Conservation (phyloP, 768 basidiomycete genomes). For the Boletus subcaerulescens region DNA sequence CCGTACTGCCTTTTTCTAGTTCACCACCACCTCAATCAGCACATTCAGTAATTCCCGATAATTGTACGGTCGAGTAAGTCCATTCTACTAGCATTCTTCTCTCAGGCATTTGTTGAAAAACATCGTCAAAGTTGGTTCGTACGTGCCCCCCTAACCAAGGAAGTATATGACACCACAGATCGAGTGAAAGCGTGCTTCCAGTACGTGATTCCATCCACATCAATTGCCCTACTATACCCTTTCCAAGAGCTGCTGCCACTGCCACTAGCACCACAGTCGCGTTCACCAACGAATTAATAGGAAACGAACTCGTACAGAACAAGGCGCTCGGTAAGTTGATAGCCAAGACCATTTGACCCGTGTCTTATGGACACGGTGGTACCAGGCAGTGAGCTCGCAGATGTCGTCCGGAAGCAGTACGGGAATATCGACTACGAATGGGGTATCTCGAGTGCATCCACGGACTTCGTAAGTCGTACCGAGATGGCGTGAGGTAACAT, state of each 20-base stretch:
- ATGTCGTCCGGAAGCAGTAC: conserved; percentile 57
- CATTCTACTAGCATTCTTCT: not conserved
- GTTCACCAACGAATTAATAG: conserved; percentile 35
- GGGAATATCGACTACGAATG: conserved; percentile 62
- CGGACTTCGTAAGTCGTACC: conserved; percentile 66
- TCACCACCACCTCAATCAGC: not conserved
- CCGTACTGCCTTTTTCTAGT: conserved; percentile 15
- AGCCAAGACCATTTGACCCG: not conserved
- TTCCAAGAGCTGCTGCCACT: conserved; percentile 56
- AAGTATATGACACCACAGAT: conserved; percentile 53
- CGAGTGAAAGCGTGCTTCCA: conserved; percentile 72
- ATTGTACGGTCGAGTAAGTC: conserved; percentile 65
- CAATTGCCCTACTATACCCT: not conserved
- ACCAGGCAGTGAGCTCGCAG: conserved; percentile 62
- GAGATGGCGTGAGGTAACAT: not conserved
- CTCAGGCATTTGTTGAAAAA: not conserved
- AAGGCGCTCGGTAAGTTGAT: conserved; percentile 48
- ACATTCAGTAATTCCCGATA: conserved; percentile 73
- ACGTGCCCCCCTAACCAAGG: conserved; percentile 65
- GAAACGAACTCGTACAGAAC: conserved; percentile 67
- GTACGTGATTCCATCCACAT: conserved; percentile 36
- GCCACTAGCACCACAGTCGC: conserved; percentile 63
- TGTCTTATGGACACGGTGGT: not conserved
- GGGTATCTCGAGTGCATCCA: conserved; percentile 70
- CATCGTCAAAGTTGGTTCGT: conserved; percentile 55